Base-by-base conservation (phyloP, 164 flowering plant species). In the Liriodendron chinense region DNA sequence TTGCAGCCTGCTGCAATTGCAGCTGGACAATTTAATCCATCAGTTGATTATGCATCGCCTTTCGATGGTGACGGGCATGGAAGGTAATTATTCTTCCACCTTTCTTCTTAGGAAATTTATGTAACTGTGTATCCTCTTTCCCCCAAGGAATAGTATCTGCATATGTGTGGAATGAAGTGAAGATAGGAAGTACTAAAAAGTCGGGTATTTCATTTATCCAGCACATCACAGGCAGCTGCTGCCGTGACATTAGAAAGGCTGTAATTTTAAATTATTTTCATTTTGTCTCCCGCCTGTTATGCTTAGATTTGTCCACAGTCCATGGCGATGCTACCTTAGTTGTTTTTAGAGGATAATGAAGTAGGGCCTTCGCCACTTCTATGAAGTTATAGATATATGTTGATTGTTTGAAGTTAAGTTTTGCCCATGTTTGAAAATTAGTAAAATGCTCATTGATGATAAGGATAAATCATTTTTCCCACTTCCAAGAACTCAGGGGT, bases 61-160 rank as follows among this genome's bases (percentile, higher is more conserved):
- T 67, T 96, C 76, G 99, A 96, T 86, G 99, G 99, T 70, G 97
- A 94, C 84, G 99, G 99, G 65, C 99, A 96, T 84, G 99, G 99
- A 87, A 96, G 98, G 99, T 96, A 76, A 71, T 89, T 62, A 22
- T 7, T 9, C 20, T 67, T 16, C 3, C 9, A 16, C 28, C 69
- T 26, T 28, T 28, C 3, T 24, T 16, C 18, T n/a, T 6, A 12
- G n/a, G 20, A 16, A 67, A 53, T 53, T 12, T 53, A 53, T 53
- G 18, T 53, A 53, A 10, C 7, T 53, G 18, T 53, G 2, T 53
- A 53, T 53, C 13, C 43, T 34, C 43, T 34, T 34, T 34, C 43
- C 5, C 43, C 5, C 43, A 34, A 34, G 43, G 7, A 34, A 34
- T 34, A 34, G 43, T 34, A 34, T 34, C 43, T 34, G 43, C 43